Percentiles rank a stretch among this genome's conserved stretches.
Evolutionary conservation across 2,329 filamentous ascomycete species (phyloP).

Genomic region (Cryphonectria carpinicola): DNA sequence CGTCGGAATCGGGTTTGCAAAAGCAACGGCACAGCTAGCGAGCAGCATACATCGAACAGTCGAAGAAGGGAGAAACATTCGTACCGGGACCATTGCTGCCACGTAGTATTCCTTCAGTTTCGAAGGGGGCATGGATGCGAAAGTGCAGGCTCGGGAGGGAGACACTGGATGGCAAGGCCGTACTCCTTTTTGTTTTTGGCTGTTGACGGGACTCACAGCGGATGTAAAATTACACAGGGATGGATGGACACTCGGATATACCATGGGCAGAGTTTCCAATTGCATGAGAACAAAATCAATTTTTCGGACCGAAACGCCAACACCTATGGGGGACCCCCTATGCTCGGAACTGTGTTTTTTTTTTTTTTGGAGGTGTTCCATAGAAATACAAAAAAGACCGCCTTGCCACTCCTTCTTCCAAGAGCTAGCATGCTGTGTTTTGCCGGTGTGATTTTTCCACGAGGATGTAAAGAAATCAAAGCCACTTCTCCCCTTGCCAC

Average conservation of each 20-base stretch:
- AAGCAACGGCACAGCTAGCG: background rate
- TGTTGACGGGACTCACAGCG: background rate
- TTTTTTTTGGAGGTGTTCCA: background rate
- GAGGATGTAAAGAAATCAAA: background rate
- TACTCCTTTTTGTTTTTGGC: too few relatives aligned
- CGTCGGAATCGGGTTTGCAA: background rate
- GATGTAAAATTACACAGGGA: background rate
- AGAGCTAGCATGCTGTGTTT: background rate
- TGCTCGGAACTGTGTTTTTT: background rate
- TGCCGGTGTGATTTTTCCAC: background rate
- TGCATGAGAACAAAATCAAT: background rate
- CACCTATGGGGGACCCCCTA: background rate
- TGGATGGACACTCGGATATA: background rate
- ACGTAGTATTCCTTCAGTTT: background rate
- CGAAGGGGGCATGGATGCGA: background rate
- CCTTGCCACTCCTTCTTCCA: background rate
- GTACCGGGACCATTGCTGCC: background rate
- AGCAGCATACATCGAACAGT: background rate
- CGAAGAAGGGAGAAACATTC: background rate
- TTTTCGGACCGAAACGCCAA: background rate
- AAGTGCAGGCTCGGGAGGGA: background rate
- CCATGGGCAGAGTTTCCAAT: background rate
- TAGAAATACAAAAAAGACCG: background rate
- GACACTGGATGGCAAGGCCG: background rate
- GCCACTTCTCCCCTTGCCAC: background rate